phyloP scores from a whole-genome alignment of 768 basidiomycete species.

The Royoungia palumana region DNA sequence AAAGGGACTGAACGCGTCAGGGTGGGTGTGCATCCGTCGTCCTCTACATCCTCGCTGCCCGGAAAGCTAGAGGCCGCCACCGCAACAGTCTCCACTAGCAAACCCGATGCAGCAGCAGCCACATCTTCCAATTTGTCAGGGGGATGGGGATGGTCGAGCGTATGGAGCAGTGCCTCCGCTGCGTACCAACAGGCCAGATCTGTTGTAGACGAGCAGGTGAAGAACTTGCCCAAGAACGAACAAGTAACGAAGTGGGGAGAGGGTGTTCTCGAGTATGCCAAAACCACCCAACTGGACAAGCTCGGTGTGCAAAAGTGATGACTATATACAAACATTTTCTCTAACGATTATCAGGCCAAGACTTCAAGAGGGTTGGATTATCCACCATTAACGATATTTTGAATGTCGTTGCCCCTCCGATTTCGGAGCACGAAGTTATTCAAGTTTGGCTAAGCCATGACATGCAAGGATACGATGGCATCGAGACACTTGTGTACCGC shows the following conservation, averaged over 20 bases:
- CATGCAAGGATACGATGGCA: slow-evolving; percentile 94
- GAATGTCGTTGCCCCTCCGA: slow-evolving; percentile 96
- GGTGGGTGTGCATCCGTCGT: slow-evolving; percentile 46
- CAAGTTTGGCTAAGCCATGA: slow-evolving; percentile 95
- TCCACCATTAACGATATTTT: slow-evolving; percentile 89
- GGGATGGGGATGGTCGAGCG: slow-evolving; percentile 79
- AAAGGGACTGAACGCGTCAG: slow-evolving; percentile 77
- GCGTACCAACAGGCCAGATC: slow-evolving; percentile 84
- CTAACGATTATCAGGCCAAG: slow-evolving; percentile 58
- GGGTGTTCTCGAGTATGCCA: slow-evolving; percentile 83
- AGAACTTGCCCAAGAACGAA: slow-evolving; percentile 80
- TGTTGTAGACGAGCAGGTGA: slow-evolving; percentile 92
- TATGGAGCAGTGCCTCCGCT: slow-evolving; percentile 85
- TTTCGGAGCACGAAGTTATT: slow-evolving; percentile 97
- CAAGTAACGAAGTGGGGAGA: slow-evolving; percentile 88
- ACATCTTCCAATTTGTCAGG: slow-evolving; percentile 24
- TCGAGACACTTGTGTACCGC: slow-evolving; percentile 91
- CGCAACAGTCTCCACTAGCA: slow-evolving; percentile 21
- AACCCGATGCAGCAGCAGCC: slow-evolving; percentile 16
- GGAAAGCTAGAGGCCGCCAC: slow-evolving; percentile 28
- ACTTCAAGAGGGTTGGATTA: slow-evolving; percentile 83
- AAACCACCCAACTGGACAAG: slow-evolving; percentile 86
- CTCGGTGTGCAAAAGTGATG: slow-evolving; percentile 55
- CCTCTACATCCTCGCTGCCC: slow-evolving; percentile 44
- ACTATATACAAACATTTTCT: not conserved